Evolutionary conservation across 2,329 filamentous ascomycete species (phyloP).

Genomic region (Fusarium floridanum): DNA sequence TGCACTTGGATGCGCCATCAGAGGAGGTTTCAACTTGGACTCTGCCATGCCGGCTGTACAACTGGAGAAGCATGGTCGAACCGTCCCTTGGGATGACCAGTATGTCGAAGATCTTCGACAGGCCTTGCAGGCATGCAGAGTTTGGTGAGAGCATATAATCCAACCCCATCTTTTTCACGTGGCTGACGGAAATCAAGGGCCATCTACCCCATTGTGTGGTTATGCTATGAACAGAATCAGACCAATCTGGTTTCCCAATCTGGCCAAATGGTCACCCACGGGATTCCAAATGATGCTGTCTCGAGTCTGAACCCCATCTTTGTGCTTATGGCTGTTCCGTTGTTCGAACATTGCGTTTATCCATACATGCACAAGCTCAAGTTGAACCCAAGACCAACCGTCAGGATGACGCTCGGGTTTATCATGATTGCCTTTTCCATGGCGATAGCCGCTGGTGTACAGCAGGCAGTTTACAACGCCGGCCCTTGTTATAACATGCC

Average conservation of each 20-base stretch:
- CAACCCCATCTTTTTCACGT: neutral
- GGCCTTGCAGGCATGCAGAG: constrained; percentile 1
- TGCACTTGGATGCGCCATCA: neutral
- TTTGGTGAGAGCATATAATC: neutral
- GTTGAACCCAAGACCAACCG: neutral
- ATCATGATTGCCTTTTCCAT: constrained; percentile 4
- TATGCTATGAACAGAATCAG: neutral
- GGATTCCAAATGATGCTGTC: neutral
- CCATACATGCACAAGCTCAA: constrained; percentile 4
- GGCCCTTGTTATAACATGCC: constrained; percentile 2
- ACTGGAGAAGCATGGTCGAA: neutral
- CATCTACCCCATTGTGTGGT: neutral
- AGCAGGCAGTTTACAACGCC: constrained; percentile 3
- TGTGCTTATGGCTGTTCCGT: neutral
- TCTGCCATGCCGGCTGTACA: neutral
- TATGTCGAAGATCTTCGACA: constrained; percentile 2
- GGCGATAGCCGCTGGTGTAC: neutral
- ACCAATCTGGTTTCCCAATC: neutral
- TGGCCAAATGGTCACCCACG: neutral
- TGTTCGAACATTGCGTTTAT: neutral
- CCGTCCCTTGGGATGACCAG: constrained; percentile 1
- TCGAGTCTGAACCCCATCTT: constrained; percentile 1
- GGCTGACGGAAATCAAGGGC: neutral
- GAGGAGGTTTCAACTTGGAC: constrained; percentile 1
- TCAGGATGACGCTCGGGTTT: neutral